A percentile compares a stretch with the other conserved stretches of the same genome.
Conservation (phyloP, 495 filamentous ascomycete genomes). For the Penicillium maclennaniae region DNA sequence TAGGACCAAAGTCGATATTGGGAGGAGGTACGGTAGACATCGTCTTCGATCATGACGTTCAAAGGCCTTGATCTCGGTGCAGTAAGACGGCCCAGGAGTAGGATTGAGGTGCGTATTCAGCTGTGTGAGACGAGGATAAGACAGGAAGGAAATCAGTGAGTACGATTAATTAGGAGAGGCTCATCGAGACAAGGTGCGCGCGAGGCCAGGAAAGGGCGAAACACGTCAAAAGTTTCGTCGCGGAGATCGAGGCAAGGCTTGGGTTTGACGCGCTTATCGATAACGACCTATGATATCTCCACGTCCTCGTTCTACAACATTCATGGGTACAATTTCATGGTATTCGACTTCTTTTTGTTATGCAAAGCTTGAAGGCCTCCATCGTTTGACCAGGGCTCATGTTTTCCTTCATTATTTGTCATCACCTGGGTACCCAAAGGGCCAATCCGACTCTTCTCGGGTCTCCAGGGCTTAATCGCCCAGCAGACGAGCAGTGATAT, state of each 20-base stretch:
- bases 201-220: neutral
- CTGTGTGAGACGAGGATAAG: neutral
- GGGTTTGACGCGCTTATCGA: neutral
- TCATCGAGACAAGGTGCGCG: neutral
- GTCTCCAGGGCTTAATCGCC: constrained; percentile 17
- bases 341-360: neutral
- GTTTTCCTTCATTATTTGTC: neutral
- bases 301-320: neutral
- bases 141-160: neutral
- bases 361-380: neutral
- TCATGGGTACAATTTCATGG: neutral
- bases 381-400: neutral
- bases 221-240: neutral
- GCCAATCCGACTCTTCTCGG: neutral
- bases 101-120: neutral
- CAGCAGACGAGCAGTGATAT: constrained; percentile 80
- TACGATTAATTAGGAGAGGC: neutral
- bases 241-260: neutral
- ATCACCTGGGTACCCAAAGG: neutral
- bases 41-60: constrained; percentile 69
- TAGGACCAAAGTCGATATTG: constrained; percentile 95
- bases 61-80: neutral
- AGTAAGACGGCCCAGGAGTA: neutral
- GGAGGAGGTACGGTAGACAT: constrained; percentile 83
- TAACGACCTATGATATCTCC: neutral